Base-by-base conservation (phyloP, 2,329 filamentous ascomycete genomes). In the Penicillium sp. region DNA sequence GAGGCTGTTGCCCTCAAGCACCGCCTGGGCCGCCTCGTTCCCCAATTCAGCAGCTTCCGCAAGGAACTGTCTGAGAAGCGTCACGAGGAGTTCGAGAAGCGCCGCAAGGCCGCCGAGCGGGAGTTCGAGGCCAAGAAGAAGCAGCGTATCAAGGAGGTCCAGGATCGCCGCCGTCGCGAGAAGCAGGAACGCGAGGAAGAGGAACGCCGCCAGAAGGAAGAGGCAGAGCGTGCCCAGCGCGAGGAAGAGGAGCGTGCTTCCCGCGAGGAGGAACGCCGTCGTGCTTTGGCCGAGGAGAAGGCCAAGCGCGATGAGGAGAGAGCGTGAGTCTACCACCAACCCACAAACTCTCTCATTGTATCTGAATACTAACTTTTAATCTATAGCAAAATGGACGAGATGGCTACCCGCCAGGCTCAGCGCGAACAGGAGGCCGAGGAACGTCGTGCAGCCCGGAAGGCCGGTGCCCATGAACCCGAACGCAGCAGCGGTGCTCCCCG, bases 1-100 rank as follows among this genome's bases (percentile, higher is more conserved):
- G 90, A 92, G 70, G 91, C 90, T 56, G 88, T 99, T 46, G 89
- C 91, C 63, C 84, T 99, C 63, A 97, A 97, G 84, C 88, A 96
- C 75, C 89, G 94, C 69, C 85, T 99, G 45, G 87, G 83, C 68
- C 86, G 92, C 56, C 83, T 99, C 48, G 88, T 97, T 59, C 83
- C 87, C n/a, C 75, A 81, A 47, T 99, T 96, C 76, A 91, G 94
- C 72, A 77, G 78, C 8, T 97, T 96, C 84, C 86, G 89, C 68
- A 81, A 87, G 60, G 86, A 87, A 41, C 85, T 99, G 47, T 89
- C 90, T 56, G 88, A 94, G 73, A 88, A 91, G 68, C 90, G 93
- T 64, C 90, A 91, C 68, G 89, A 96, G 64, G 91, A 97, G 75
- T 99, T 97, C 63, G 94, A 97, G 82, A 93, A 89, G 79, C 89